phyloP scores from a whole-genome alignment of 495 filamentous ascomycete species.

The Usnea hakonensis region DNA sequence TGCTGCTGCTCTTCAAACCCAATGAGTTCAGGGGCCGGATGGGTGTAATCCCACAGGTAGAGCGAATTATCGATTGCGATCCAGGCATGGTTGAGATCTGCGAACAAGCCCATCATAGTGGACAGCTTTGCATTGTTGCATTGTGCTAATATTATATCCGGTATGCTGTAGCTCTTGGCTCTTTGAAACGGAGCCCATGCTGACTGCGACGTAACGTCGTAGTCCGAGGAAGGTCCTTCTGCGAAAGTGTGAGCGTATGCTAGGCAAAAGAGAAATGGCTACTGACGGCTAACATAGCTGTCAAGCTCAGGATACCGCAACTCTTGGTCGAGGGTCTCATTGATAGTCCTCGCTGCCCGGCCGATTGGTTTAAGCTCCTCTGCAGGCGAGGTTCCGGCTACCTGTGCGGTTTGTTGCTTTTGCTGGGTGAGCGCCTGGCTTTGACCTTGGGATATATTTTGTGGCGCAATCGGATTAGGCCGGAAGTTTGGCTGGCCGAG shows the following conservation, averaged over 20 bases:
- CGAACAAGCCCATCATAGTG: slow-evolving; percentile 87
- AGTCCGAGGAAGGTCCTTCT: slow-evolving; percentile 87
- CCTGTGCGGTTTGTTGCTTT: slow-evolving; percentile 11
- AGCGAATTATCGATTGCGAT: slow-evolving; percentile 89
- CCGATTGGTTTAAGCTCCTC: slow-evolving; percentile 44
- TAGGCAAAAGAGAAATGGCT: slow-evolving; percentile 6
- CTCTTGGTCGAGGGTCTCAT: slow-evolving; percentile 65
- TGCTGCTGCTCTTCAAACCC: slow-evolving; percentile 90
- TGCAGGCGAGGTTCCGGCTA: slow-evolving; percentile 2
- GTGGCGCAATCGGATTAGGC: slow-evolving; percentile 10
- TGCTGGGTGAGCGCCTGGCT: slow-evolving; percentile 17
- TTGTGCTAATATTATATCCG: slow-evolving; percentile 80
- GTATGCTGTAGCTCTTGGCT: slow-evolving; percentile 71
- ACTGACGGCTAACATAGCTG: slow-evolving; percentile 80
- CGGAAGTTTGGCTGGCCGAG: slow-evolving; percentile 13
- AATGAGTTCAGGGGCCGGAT: slow-evolving; percentile 76
- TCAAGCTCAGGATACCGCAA: slow-evolving; percentile 82
- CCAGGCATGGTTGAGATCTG: slow-evolving; percentile 90
- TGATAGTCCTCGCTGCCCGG: slow-evolving; percentile 77
- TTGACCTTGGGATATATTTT: slow-evolving; percentile 17
- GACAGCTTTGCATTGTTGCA: slow-evolving; percentile 76
- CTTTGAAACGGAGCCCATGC: slow-evolving; percentile 89
- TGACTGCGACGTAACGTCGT: slow-evolving; percentile 58
- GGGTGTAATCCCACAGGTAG: slow-evolving; percentile 96
- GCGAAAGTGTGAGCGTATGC: slow-evolving; percentile 16